phyloP scores from a whole-genome alignment of 176 grass and related monocot genomes.

The Cocos nucifera region DNA sequence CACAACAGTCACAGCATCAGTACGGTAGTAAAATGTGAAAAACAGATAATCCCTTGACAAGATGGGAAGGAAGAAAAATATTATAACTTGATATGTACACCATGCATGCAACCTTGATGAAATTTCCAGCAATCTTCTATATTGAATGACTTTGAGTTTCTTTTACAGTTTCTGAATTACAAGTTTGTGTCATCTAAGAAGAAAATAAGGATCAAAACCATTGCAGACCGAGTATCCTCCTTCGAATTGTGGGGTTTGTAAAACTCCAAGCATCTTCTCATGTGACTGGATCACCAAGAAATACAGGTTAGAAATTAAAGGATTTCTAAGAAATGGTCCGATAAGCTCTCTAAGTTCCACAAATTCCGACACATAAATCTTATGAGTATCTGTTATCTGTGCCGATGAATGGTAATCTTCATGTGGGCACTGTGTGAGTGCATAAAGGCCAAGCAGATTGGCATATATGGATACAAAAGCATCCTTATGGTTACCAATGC shows the following conservation, averaged over 20 bases:
- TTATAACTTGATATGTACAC: no score
- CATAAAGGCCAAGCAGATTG: conserved; percentile 65
- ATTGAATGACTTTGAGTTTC: no score
- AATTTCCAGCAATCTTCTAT: no score
- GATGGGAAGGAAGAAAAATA: no score
- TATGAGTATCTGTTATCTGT: conserved; percentile 17
- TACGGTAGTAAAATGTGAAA: no score
- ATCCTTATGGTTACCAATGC: conserved; percentile 91
- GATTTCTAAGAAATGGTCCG: conserved; percentile 74
- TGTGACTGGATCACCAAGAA: conserved; percentile 37
- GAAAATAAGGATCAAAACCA: conserved; percentile 89
- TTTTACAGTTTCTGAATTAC: no score
- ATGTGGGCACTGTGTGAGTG: conserved; percentile 22
- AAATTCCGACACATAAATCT: conserved; percentile 38
- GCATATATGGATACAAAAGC: conserved; percentile 68
- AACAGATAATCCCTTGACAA: no score
- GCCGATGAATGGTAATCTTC: not conserved
- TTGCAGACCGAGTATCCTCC: conserved; percentile 13
- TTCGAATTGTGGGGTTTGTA: conserved; percentile 9
- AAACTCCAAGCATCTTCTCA: conserved; percentile 14
- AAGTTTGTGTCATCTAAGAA: conserved; percentile 41
- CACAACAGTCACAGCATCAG: no score
- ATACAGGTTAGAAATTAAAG: conserved; percentile 74
- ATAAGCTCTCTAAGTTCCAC: conserved; percentile 38
- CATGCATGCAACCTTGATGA: no score